Base-by-base conservation (phyloP, 1,284 basidiomycete genomes). In the Tremellales sp. region DNA sequence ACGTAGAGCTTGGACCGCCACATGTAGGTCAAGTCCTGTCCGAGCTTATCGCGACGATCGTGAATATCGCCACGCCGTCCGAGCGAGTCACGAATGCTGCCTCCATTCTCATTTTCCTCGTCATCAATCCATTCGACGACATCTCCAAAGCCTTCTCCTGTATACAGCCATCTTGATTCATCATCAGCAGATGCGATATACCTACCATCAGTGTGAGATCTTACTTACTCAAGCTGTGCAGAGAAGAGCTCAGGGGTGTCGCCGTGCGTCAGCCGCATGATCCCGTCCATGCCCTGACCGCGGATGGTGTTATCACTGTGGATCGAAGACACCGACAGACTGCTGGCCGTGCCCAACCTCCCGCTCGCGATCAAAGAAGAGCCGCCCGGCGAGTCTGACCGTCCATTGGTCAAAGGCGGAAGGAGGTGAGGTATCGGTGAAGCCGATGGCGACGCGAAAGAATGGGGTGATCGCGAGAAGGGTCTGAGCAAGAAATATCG, bases 1-100 rank as follows among this genome's bases (percentile, higher is more conserved):
- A 88, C 87, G 72, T 92, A 97, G 12, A 97, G 82, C 48, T 90
- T 83, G 15, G 86, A 89, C 24, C 91, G 78, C 92, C 92, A 96
- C 89, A 93, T 93, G 77, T 87, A 96, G 24, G 93, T 88, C 27
- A 96, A 78, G 68, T 96, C 92, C 50, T 72, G 69, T 17, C 72
- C 66, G 33, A 94, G 82, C 72, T 92, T 92, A 75, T 93, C 89
- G 45, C 89, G 75, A n/a, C 88, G 78, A 50, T 81, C 76, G 52
- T 85, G 82, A 54, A 58, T 42, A 52, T 60, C 53, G 1, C 67
- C 64, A 45, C 62, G 36, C 12, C 64, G 45, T 17, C 64, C 63
- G 24, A 63, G 56, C 23, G 61, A 65, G 45, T 65, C 62, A 26
- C 63, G 55, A 24, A 62, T 48, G 44, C 55, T 56, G 13, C 52